A percentile compares a stretch with the other conserved stretches of the same genome.
Conservation (phyloP, 1,284 basidiomycete genomes). For the Coniferiporia weirii region DNA sequence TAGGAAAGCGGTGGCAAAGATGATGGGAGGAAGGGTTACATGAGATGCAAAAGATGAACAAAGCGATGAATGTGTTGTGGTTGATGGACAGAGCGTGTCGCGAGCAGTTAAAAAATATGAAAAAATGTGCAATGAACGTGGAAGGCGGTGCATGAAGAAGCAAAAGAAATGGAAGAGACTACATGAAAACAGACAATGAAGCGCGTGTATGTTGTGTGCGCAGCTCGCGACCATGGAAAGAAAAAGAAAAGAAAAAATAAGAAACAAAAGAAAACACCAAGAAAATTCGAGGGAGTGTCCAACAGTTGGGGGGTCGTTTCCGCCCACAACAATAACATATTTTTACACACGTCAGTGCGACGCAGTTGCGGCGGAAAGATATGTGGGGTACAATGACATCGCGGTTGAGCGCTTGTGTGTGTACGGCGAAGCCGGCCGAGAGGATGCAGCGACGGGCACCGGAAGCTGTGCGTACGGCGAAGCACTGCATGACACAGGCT, state of each 20-base stretch:
- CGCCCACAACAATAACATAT: not conserved
- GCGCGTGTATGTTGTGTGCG: no score
- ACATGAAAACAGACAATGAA: not conserved
- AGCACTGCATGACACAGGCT: not conserved
- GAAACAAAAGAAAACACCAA: not conserved
- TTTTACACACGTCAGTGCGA: not conserved
- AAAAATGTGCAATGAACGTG: no score
- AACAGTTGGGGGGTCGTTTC: not conserved
- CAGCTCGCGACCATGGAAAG: not conserved
- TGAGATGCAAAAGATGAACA: no score
- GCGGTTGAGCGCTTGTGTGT: not conserved
- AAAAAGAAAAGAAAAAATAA: not conserved
- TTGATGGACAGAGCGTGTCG: no score
- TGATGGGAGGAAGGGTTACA: no score
- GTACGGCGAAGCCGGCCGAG: not conserved
- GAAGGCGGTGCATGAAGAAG: no score
- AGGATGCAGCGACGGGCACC: not conserved
- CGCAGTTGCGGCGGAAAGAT: not conserved
- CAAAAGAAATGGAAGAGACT: not conserved
- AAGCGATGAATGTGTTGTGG: no score
- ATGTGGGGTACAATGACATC: conserved; percentile 4
- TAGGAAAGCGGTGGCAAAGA: no score
- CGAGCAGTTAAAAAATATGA: no score
- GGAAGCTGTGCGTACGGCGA: conserved; percentile 3
- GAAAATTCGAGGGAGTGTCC: not conserved